Conservation (phyloP, 768 basidiomycete genomes). For the Leccinum longicurvipes region DNA sequence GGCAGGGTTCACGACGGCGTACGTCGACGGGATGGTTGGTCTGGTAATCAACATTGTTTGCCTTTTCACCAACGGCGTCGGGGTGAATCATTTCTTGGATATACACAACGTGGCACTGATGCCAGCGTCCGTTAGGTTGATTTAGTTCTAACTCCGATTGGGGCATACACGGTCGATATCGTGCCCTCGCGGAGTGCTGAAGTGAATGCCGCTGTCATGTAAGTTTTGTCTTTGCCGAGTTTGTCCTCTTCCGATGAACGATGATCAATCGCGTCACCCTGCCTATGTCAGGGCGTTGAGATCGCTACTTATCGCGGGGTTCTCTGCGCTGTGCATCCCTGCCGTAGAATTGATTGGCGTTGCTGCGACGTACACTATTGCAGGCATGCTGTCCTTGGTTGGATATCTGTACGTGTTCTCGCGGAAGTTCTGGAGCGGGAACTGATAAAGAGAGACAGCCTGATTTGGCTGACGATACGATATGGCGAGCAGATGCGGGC, state of each 20-base stretch:
- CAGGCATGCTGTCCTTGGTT: conserved; percentile 44
- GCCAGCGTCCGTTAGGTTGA: conserved; percentile 42
- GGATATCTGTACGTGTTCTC: conserved; percentile 50
- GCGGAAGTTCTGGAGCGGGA: neutral
- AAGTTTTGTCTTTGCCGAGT: conserved; percentile 19
- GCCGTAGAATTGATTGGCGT: conserved; percentile 53
- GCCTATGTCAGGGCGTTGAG: conserved; percentile 15
- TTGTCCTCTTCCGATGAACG: neutral
- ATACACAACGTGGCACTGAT: neutral
- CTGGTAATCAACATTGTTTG: conserved; percentile 50
- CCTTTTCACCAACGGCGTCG: conserved; percentile 62
- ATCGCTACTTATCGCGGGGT: conserved; percentile 17
- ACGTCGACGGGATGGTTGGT: conserved; percentile 47
- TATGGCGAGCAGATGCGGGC: conserved; percentile 58
- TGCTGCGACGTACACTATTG: conserved; percentile 42
- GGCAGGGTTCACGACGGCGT: conserved; percentile 50
- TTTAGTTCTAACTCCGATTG: conserved; percentile 50
- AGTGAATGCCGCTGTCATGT: conserved; percentile 54
- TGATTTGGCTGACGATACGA: conserved; percentile 50
- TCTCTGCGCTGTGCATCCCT: conserved; percentile 28
- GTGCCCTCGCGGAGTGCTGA: conserved; percentile 62
- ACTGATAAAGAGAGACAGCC: conserved; percentile 30
- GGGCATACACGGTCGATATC: conserved; percentile 59
- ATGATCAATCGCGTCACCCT: neutral
- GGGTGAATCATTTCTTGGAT: conserved; percentile 39